These are phyloP conservation scores for Cornus controversa DNA, from an alignment of 148 eudicot genomes.

Conservation along the genomic window DNA sequence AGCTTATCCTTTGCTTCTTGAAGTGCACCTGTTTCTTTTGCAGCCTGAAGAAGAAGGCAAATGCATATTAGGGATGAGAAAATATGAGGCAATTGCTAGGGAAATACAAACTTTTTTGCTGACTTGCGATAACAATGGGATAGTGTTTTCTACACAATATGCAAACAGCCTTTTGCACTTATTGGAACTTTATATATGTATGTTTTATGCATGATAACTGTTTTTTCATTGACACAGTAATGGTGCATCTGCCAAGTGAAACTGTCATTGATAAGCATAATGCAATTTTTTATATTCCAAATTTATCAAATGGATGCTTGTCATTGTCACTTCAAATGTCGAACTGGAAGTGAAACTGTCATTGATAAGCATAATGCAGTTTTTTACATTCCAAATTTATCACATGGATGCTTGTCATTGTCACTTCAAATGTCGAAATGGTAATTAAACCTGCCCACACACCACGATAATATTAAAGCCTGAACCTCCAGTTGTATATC, in stretches of 20 bases:
- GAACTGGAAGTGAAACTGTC: neutral
- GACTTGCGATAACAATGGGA: neutral
- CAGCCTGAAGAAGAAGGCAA: conserved; percentile 47
- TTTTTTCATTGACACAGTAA: conserved; percentile 1
- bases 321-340: conserved; percentile 12
- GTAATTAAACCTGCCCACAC: neutral
- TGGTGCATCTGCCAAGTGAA: neutral
- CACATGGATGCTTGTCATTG: conserved; percentile 1
- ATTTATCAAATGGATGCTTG: neutral
- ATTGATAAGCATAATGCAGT: neutral
- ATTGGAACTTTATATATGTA: neutral
- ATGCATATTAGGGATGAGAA: conserved; percentile 17
- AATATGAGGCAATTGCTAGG: neutral
- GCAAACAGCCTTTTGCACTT: neutral
- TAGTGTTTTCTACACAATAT: neutral
- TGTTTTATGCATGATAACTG: neutral
- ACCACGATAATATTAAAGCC: too few species aligned
- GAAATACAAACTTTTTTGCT: neutral
- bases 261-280: neutral
- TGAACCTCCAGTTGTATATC: neutral
- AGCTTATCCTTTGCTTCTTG: conserved; percentile 86
- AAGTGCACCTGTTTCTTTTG: conserved; percentile 81
- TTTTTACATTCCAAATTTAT: neutral
- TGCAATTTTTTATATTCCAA: neutral
- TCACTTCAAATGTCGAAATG: neutral